phyloP scores from a whole-genome alignment of 1,284 basidiomycete species.

The Schizophyllum amplum region DNA sequence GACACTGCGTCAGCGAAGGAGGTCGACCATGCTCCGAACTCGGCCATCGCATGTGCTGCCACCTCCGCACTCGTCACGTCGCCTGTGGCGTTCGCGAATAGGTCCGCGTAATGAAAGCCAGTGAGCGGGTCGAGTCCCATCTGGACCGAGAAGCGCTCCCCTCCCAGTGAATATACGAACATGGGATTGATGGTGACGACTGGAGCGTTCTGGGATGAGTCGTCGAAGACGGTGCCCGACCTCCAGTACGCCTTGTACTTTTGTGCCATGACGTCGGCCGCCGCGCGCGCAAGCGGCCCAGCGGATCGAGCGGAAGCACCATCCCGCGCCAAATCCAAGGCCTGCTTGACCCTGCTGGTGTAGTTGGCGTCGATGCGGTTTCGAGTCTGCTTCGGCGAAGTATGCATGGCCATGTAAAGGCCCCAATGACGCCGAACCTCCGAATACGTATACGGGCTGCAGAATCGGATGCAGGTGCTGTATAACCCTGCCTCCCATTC shows the following conservation, averaged over 20 bases:
- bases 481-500: constrained; percentile 30
- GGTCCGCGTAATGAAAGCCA: constrained; percentile 35
- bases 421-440: constrained; percentile 32
- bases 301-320: constrained; percentile 25
- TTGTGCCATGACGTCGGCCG: constrained; percentile 12
- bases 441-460: constrained; percentile 26
- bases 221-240: constrained; percentile 30
- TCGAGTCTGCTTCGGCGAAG: neutral
- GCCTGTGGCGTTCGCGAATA: constrained; percentile 19
- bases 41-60: constrained; percentile 17
- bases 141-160: constrained; percentile 33
- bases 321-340: neutral
- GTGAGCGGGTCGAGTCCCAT: constrained; percentile 35
- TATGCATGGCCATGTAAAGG: constrained; percentile 18
- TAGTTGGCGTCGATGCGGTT: neutral
- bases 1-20: constrained; percentile 18
- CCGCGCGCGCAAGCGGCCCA: constrained; percentile 25
- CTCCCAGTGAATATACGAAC: constrained; percentile 33
- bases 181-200: constrained; percentile 37
- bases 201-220: constrained; percentile 15
- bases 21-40: constrained; percentile 30
- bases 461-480: constrained; percentile 23
- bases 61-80: constrained; percentile 13
- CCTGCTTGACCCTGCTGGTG: neutral
- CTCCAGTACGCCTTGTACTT: constrained; percentile 32